A percentile compares a stretch with the other conserved stretches of the same genome.
These are phyloP conservation scores for Physcomitrium patens DNA, from an alignment of 225 moss, liverwort and hornwort species.

Conservation along the genomic window DNA sequence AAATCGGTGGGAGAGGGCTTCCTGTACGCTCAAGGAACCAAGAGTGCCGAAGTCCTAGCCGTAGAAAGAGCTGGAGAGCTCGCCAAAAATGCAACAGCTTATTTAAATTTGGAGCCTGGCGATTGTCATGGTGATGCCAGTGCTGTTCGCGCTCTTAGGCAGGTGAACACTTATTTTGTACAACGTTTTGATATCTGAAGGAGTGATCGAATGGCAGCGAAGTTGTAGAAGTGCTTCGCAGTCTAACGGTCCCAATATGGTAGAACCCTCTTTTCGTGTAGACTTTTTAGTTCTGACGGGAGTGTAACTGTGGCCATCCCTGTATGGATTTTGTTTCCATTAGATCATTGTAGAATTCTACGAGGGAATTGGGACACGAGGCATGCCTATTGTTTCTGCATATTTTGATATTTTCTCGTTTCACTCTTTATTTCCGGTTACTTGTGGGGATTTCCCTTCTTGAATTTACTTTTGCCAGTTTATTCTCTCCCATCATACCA, in stretches of 20 bases:
- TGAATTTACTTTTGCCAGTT: no score
- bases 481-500: no score
- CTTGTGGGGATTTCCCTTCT: neutral
- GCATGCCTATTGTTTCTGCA: no score
- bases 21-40: constrained; percentile 85
- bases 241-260: no score
- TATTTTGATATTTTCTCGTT: neutral
- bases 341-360: no score
- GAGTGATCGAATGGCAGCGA: no score
- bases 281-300: no score
- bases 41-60: constrained; percentile 88
- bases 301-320: no score
- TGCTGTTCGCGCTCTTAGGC: constrained; percentile 68
- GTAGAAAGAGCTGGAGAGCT: constrained; percentile 75
- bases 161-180: constrained; percentile 38
- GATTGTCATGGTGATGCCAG: constrained; percentile 93
- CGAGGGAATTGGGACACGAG: no score
- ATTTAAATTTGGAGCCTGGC: constrained; percentile 92
- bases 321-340: no score
- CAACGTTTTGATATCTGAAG: neutral
- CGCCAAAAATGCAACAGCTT: constrained; percentile 71
- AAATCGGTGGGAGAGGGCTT: constrained; percentile 86
- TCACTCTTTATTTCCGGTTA: neutral
- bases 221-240: no score
- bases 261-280: no score